A percentile compares a stretch with the other conserved stretches of the same genome.
These are phyloP conservation scores for Globisporangium splendens DNA, from an alignment of 352 stramenopile species.

Conservation along the genomic window DNA sequence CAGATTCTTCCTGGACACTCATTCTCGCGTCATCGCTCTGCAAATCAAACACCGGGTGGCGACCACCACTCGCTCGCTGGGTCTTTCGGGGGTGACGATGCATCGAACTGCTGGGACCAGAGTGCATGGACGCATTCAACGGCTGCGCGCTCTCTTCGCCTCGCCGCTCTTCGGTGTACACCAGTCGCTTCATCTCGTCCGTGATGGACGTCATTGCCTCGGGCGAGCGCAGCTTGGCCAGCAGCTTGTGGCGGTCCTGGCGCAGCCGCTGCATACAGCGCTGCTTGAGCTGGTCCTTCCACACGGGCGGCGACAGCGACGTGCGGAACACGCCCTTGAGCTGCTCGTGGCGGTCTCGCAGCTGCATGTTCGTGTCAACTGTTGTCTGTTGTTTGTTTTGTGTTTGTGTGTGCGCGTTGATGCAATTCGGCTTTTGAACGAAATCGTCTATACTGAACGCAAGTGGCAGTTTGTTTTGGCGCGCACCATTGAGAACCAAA, in stretches of 20 bases:
- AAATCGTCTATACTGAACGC: too few species aligned
- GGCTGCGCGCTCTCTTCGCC: not conserved
- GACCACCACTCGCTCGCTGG: not conserved
- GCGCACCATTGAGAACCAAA: too few species aligned
- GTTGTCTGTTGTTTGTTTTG: not conserved
- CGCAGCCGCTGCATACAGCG: slow-evolving; percentile 69
- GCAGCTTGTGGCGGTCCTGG: slow-evolving; percentile 50
- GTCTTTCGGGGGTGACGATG: not conserved
- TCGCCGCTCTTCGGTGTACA: slow-evolving; percentile 36
- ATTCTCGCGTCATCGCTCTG: slow-evolving; percentile 11
- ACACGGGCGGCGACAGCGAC: slow-evolving; percentile 62
- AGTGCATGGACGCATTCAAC: too few species aligned
- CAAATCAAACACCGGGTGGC: slow-evolving; percentile 35
- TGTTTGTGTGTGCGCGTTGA: too few species aligned
- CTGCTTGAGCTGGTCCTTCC: slow-evolving; percentile 76
- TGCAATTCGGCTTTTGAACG: too few species aligned
- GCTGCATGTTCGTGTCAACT: slow-evolving; percentile 12
- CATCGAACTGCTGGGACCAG: too few species aligned
- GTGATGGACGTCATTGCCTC: slow-evolving; percentile 44
- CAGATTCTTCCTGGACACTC: not conserved
- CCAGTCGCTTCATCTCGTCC: slow-evolving; percentile 60
- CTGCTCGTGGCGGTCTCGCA: slow-evolving; percentile 12
- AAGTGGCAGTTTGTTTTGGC: too few species aligned
- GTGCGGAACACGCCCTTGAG: slow-evolving; percentile 26
- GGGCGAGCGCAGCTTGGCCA: slow-evolving; percentile 58